Percentiles rank a stretch among this genome's conserved stretches.
Conservation (phyloP, 1,284 basidiomycete genomes). For the Puccinia novopanici region DNA sequence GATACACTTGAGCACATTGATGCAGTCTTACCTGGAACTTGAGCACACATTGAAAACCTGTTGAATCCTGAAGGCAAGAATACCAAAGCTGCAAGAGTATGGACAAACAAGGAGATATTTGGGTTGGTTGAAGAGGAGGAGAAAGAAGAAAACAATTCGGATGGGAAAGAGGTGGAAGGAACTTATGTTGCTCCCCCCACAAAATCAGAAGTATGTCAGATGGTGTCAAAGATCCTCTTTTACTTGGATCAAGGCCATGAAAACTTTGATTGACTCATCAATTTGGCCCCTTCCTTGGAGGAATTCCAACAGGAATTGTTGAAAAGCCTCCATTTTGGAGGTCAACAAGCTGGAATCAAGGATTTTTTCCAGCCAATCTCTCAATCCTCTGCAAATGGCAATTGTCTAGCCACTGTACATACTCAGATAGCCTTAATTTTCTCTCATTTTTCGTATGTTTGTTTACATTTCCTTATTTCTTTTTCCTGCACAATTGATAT, state of each 20-base stretch:
- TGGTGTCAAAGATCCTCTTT: not conserved
- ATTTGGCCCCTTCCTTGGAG: conserved; percentile 8
- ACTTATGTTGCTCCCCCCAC: not conserved
- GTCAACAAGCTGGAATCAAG: conserved; percentile 10
- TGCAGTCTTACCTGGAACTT: not conserved
- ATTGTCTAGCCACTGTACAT: too few relatives aligned
- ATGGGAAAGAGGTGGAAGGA: not conserved
- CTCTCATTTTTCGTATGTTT: too few relatives aligned
- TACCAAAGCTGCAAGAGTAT: not conserved
- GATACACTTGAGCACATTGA: not conserved
- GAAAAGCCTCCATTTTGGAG: conserved; percentile 1
- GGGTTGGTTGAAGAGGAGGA: not conserved
- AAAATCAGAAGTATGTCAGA: not conserved
- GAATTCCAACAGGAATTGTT: not conserved
- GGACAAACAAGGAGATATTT: not conserved
- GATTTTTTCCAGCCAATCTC: not conserved
- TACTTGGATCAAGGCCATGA: conserved; percentile 6
- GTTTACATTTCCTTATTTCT: too few relatives aligned
- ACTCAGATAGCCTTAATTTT: too few relatives aligned
- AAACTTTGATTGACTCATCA: not conserved
- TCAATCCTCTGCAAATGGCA: too few relatives aligned
- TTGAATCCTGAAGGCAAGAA: conserved; percentile 18
- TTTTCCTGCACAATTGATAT: too few relatives aligned
- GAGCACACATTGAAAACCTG: not conserved
- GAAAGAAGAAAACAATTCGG: not conserved